Evolutionary conservation across 768 basidiomycete species (phyloP), one percentile per base, ranked within the genome.

Genomic region (Leccinellum luteum): DNA sequence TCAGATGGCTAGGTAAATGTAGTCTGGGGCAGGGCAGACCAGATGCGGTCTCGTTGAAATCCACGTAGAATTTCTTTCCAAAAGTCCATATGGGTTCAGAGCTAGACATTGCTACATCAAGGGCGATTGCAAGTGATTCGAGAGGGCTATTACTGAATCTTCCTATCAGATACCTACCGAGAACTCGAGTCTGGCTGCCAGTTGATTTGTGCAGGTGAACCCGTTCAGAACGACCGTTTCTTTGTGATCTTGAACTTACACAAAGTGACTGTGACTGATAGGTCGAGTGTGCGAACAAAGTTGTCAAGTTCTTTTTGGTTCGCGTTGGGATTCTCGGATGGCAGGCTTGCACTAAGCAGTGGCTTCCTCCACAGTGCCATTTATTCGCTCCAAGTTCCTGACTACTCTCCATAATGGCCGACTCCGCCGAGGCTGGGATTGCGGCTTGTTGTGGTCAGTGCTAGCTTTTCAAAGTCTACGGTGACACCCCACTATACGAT

Each of bases 81-180:
- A 74, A 71, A 3, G 67, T 55, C 71, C 71, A 72, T 47, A 60
- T 65, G 43, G 60, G 30, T 51, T 70, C 67, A 9, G 60, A 21
- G 23, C 52, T 30, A 19, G 64, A 60, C 69, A 71, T 70, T 4
- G 21, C 27, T 47, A 19, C 10, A 14, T 17, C 3, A 2, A 35
- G 28, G 31, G 30, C 6, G 48, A 19, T 35, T 25, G 25, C 25
- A 30, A 23, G 32, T 43, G n/a, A n/a, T 43, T n/a, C 21, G 19
- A 43, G 19, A 43, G 21, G 10, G 19, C 6, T 28, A 7, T 28
- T 28, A 28, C 4, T 6, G 6, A 4, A 35, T 35, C 34, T 35
- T 17, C 15, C 15, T 35, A 35, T 35, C 34, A 35, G 6, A 14
- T 35, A 35, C 34, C 14, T 35, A 15, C 34, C 34, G 4, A 35